Evolutionary conservation across 371 early-diverging fungal species (phyloP), one percentile per base, ranked within the genome.

Genomic region (Cokeromyces recurvatus): DNA sequence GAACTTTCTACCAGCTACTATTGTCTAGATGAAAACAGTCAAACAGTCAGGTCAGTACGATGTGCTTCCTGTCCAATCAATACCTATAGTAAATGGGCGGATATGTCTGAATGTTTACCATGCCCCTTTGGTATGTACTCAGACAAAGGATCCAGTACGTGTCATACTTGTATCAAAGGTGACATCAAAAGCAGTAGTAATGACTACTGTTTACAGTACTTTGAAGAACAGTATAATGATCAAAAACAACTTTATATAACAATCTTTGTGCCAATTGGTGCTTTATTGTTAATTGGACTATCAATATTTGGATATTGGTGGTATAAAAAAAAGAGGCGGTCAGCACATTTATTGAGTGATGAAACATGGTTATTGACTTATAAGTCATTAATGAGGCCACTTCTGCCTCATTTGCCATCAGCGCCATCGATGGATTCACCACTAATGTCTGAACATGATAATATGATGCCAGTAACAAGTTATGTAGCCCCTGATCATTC

Each of bases 351-450:
- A 52, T 48, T 36, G 39, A 65, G 57, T 14, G 73, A 73, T 38
- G 69, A 76, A 17, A 64, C 68, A 9, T 76, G 77, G 77, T 53
- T 73, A 22, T 35, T 77, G 9, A 63, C 69, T 8, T 74, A 64
- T 37, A 34, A 55, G 0, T 55, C 59, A 22, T 50, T 46, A 41
- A 57, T 29, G 23, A 59, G 25, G 35, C 52, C 38, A 31, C 51
- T 48, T 17, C 31, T 24, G 47, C 38, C 53, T 34, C 34, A 48
- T n/a, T 19, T 52, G 4, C 25, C 48, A 8, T 34, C 44, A n/a
- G 5, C 17, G 5, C 15, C 44, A 32, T 44, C 44, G 2, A n/a
- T 34, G n/a, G 20, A 17, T 17, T 22, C 15, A 32, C 44, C 21
- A 4, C n/a, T n/a, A n/a, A n/a, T n/a, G n/a, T n/a, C n/a, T n/a